Evolutionary conservation across 768 basidiomycete species (phyloP).

Genomic region (Hypholoma sublateritium): DNA sequence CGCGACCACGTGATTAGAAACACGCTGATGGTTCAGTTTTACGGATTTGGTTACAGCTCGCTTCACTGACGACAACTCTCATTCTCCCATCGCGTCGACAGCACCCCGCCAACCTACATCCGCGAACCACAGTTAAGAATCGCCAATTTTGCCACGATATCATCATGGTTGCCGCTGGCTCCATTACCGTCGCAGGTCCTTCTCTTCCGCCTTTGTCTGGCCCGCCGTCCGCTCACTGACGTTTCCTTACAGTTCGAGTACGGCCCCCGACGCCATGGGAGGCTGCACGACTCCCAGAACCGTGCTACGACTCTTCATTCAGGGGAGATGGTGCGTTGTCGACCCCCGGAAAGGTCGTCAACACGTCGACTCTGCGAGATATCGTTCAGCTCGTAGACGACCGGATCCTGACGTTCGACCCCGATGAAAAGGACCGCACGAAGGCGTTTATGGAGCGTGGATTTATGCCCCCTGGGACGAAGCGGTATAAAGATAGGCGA

Average conservation of each 20-base stretch:
- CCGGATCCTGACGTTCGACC: conserved; percentile 94
- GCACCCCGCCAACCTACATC: conserved; percentile 16
- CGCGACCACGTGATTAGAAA: conserved; percentile 37
- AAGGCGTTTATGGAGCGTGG: conserved; percentile 82
- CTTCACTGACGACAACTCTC: neutral
- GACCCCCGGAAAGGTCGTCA: conserved; percentile 54
- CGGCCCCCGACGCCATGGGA: conserved; percentile 87
- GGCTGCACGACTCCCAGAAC: conserved; percentile 79
- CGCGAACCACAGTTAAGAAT: neutral
- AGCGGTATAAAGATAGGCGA: conserved; percentile 93
- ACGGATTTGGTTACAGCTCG: conserved; percentile 8
- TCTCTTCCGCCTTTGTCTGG: conserved; percentile 19
- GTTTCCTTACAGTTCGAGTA: conserved; percentile 68
- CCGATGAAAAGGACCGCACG: conserved; percentile 83
- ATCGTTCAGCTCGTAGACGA: conserved; percentile 92
- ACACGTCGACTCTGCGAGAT: conserved; percentile 63
- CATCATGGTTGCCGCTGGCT: conserved; percentile 80
- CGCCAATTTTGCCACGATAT: neutral
- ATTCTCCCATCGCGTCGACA: neutral
- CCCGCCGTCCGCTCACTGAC: conserved; percentile 12
- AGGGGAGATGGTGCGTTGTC: conserved; percentile 88
- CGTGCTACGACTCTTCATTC: conserved; percentile 66
- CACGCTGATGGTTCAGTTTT: conserved; percentile 38
- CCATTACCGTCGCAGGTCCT: conserved; percentile 83
- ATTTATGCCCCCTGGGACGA: conserved; percentile 82